phyloP scores from a whole-genome alignment of 2,329 filamentous ascomycete species.

The Xenoacremonium recifei region DNA sequence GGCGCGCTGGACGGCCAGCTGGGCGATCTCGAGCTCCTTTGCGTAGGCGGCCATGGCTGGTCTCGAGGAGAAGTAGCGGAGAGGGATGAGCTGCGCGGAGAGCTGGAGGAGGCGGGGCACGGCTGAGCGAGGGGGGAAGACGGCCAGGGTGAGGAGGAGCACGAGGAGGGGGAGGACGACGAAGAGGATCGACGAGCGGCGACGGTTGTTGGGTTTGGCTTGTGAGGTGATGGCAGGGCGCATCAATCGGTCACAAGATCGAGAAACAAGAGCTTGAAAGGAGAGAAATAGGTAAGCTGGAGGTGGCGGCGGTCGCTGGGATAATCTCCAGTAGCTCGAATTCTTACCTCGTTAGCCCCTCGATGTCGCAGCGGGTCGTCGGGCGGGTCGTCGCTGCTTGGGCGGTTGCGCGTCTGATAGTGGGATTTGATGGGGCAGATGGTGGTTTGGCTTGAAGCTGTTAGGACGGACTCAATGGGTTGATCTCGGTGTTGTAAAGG shows the following conservation, averaged over 20 bases:
- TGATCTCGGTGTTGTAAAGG: no score
- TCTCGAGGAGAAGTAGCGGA: slow-evolving; percentile 10
- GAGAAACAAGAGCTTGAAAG: slow-evolving; percentile 1
- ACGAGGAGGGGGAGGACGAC: slow-evolving; percentile 4
- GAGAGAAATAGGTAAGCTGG: no score
- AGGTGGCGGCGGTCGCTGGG: no score
- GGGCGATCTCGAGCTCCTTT: slow-evolving; percentile 77
- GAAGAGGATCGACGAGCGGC: no score
- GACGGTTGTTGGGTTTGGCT: no score
- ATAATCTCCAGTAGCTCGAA: no score
- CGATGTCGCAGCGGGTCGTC: slow-evolving; percentile 22
- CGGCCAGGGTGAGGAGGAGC: slow-evolving; percentile 7
- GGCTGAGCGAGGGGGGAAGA: slow-evolving; percentile 20
- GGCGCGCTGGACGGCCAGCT: slow-evolving; percentile 84
- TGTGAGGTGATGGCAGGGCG: slow-evolving; percentile 10
- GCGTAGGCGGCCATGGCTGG: slow-evolving; percentile 55
- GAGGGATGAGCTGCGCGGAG: slow-evolving; percentile 15
- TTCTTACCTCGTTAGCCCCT: no score
- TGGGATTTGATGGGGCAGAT: not conserved
- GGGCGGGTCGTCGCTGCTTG: slow-evolving; percentile 19
- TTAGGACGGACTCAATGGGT: no score
- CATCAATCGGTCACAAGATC: slow-evolving; percentile 1
- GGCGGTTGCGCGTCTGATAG: not conserved
- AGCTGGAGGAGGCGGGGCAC: slow-evolving; percentile 27
- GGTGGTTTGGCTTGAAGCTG: no score